Base-by-base conservation (phyloP, 2,329 filamentous ascomycete genomes). In the Sporothrix protearum region DNA sequence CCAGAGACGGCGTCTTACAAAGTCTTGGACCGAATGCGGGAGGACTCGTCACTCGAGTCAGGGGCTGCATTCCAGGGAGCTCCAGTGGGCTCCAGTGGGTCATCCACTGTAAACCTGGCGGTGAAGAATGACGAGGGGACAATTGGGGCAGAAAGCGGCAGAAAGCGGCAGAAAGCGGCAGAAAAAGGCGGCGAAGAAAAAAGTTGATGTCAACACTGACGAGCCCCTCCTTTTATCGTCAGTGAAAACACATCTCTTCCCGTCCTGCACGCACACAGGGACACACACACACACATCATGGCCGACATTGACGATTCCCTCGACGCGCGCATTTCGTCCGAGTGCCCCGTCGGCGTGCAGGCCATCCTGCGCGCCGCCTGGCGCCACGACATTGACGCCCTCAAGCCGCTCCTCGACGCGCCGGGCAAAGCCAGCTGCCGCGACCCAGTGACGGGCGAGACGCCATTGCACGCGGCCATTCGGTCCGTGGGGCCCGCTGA, bases 381-480 rank as follows among this genome's bases (percentile, higher is more conserved):
- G 86, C 80, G 80, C 71, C 87, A 88, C 77, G 85, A 97, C 79
- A 81, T 90, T 73, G 80, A 85, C 47, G 85, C 86, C 67, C 86
- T 97, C 55, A 90, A 90, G 79, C 85, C 86, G 71, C 86, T 97
- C 8, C 87, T 96, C 73, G 85, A 87, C 76, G 85, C 82, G 3
- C 88, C 86, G 66, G 90, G 83, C 71, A 83, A 82, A 82, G 82
- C 92, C 83, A 94, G 91, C 79, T 89, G 91, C 4, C 93, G 95
- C 80, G 95, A 98, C 78, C 87, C 91, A 6, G 89, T 91, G 73
- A 97, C 94, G 0, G 92, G 93, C 73, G 93, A 91, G 80, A 94
- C 94, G 9, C 94, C 95, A 10, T 86, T 98, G 16, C 96, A 98
- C 81, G 92, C 94, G 28, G 93, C 94, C 51, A 92, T 98, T 78